phyloP scores from a whole-genome alignment of 306 rosid species.

The Hippophae rhamnoides region DNA sequence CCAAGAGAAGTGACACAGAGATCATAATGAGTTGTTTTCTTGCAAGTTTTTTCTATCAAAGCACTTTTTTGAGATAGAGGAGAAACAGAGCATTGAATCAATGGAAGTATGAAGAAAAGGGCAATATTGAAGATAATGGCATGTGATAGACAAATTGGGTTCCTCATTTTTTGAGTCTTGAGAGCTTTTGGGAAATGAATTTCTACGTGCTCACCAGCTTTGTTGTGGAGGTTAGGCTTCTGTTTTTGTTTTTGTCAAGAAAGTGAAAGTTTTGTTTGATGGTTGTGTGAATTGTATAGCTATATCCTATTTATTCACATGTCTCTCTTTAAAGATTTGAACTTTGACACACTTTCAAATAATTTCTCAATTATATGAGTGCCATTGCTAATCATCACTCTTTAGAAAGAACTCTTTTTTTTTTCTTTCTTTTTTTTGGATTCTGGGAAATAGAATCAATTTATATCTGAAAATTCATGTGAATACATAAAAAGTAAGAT shows the following conservation, averaged over 20 bases:
- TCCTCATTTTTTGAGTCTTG: neutral
- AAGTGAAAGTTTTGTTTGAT: too few species aligned
- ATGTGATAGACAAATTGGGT: neutral
- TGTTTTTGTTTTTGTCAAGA: too few species aligned
- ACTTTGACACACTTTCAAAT: too few species aligned
- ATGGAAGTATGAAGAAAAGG: slow-evolving; percentile 1
- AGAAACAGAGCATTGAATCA: neutral
- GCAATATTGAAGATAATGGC: slow-evolving; percentile 2
- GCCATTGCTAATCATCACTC: neutral
- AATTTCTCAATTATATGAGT: too few species aligned
- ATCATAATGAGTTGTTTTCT: slow-evolving; percentile 20
- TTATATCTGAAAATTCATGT: slow-evolving; percentile 5
- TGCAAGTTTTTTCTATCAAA: slow-evolving; percentile 19
- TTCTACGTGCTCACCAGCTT: too few species aligned
- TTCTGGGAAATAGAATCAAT: slow-evolving; percentile 2
- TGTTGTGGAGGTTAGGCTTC: neutral
- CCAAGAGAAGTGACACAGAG: slow-evolving; percentile 22
- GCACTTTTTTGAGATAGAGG: neutral
- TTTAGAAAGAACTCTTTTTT: neutral
- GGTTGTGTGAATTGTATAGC: too few species aligned
- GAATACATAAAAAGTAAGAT: neutral
- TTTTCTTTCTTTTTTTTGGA: neutral
- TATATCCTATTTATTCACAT: too few species aligned
- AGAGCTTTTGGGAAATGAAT: too few species aligned
- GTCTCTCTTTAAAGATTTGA: too few species aligned